Evolutionary conservation across 2,329 filamentous ascomycete genomes (phyloP).

Genomic region (Calonectria pteridis): DNA sequence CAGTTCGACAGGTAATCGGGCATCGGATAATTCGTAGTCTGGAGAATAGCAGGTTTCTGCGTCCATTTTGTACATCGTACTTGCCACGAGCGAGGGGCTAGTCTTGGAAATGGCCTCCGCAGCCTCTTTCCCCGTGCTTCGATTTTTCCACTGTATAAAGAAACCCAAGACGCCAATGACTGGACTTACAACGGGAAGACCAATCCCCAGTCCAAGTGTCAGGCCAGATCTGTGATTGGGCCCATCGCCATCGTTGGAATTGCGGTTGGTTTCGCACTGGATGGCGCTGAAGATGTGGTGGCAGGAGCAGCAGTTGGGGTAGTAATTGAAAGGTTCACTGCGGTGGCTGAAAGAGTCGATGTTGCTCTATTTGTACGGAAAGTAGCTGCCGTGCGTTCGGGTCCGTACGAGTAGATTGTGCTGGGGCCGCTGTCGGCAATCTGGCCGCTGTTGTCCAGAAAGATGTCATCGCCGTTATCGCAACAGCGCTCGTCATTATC

Average conservation of each 20-base stretch:
- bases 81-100: background rate
- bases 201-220: slow-evolving; percentile 30
- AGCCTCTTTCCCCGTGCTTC: background rate
- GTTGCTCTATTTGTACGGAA: slow-evolving; percentile 24
- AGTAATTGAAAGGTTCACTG: background rate
- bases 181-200: slow-evolving; percentile 14
- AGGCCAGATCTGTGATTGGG: background rate
- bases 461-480: slow-evolving; percentile 22
- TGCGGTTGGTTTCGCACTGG: background rate
- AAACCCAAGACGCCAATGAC: background rate
- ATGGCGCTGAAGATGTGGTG: background rate
- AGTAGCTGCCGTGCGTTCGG: slow-evolving; percentile 22
- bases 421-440: slow-evolving; percentile 23
- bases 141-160: background rate
- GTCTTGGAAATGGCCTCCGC: background rate
- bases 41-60: background rate
- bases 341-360: background rate
- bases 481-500: slow-evolving; percentile 35
- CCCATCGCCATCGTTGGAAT: background rate
- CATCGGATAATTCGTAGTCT: background rate
- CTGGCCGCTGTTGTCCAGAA: slow-evolving; percentile 24
- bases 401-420: slow-evolving; percentile 23
- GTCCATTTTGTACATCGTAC: background rate
- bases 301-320: background rate
- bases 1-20: background rate